Percentiles rank a stretch among this genome's conserved stretches.
Evolutionary conservation across 257 asterid genomes (phyloP).

Genomic region (Nicotiana attenuata): DNA sequence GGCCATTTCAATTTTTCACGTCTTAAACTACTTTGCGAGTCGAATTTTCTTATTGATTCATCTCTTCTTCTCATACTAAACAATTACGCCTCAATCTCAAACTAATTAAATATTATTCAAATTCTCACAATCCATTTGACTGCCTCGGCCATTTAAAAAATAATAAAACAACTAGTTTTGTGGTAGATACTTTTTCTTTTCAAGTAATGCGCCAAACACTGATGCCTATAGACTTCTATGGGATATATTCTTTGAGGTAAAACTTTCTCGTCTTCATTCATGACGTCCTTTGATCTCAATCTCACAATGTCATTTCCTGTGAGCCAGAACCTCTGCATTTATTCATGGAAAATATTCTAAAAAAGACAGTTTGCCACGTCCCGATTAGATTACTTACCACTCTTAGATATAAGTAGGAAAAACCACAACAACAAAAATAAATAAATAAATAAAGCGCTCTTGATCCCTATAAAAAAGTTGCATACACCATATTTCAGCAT

Average conservation of each 20-base stretch:
- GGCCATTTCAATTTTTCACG: not conserved
- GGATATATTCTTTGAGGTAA: not conserved
- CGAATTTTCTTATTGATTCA: too few relatives aligned
- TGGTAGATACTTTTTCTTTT: too few relatives aligned
- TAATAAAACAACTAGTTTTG: too few relatives aligned
- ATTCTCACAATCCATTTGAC: too few relatives aligned
- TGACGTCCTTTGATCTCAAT: not conserved
- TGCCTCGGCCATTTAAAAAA: too few relatives aligned
- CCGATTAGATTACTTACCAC: not conserved
- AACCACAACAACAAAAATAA: too few relatives aligned
- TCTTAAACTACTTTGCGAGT: too few relatives aligned
- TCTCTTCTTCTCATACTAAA: too few relatives aligned
- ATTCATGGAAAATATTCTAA: not conserved
- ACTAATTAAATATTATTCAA: too few relatives aligned
- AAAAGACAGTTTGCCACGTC: not conserved
- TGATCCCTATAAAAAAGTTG: not conserved
- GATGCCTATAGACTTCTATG: not conserved
- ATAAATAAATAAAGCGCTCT: not conserved
- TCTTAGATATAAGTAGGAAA: not conserved
- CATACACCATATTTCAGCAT: not conserved
- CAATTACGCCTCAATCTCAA: too few relatives aligned
- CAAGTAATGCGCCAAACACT: too few relatives aligned
- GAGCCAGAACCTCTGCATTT: not conserved
- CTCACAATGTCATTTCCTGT: not conserved
- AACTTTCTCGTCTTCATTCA: not conserved